Evolutionary conservation across 2,329 filamentous ascomycete species (phyloP), one percentile per base, ranked within the genome.

Genomic region (Ilyonectria sp.): DNA sequence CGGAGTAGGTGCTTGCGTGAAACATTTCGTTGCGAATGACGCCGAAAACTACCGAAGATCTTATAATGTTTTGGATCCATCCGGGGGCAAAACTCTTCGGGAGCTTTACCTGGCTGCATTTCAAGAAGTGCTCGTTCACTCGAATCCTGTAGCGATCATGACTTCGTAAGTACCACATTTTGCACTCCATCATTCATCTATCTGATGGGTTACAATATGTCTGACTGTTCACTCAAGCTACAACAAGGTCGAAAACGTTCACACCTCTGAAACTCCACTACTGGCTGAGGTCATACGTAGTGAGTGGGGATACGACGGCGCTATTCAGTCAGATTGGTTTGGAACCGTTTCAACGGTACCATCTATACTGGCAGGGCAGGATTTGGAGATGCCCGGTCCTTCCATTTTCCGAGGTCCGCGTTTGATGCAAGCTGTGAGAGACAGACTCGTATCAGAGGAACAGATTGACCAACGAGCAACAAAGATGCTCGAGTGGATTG

Each of bases 281-380:
- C 58, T 49, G 0, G 21, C 60, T 4, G 50, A 52, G 0, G 37
- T 71, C 4, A 11, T 71, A 2, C 52, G 69, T 10, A 33, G 62
- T 1, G 58, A 68, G 54, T 71, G 69, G 69, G 40, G 40, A 0
- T 71, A 52, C 17, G 19, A 69, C 19, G 69, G 69, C 7, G 23
- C 67, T 6, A 21, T 55, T 33, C 70, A 70, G 65, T 71, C 69
- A 4, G 69, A 71, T 37, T 71, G 69, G 69, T 70, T 71, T n/a
- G 68, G 68, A 1, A 71, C 69, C 33, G 68, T 37, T 4, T 50
- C 69, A 1, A 67, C 65, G 0, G 17, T 21, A 1, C 57, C 40
- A 1, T 21, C 69, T 7, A 29, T 63, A 10, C 63, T 60, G 5
- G 69, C 68, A 1, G 68, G 69, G 0, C 44, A 70, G 0, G 65